phyloP scores from a whole-genome alignment of 2,329 filamentous ascomycete species.

The Xylaria sp. region DNA sequence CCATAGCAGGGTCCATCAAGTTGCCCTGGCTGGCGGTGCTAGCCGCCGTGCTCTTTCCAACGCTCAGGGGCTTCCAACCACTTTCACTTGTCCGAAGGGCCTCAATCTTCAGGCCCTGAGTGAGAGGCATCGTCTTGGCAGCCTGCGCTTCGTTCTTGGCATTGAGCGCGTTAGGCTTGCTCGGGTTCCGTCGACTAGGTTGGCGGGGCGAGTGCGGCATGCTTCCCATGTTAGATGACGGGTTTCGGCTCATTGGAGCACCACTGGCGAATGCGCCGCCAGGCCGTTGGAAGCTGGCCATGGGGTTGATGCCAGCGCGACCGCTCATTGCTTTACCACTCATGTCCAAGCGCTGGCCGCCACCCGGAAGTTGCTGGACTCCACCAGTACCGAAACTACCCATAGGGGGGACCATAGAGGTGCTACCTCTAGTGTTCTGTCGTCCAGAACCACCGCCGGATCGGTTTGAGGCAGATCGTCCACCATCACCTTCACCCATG shows the following conservation, averaged over 20 bases:
- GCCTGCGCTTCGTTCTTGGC: slow-evolving; percentile 60
- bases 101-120: slow-evolving; percentile 74
- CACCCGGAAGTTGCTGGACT: slow-evolving; percentile 52
- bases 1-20: slow-evolving; percentile 81
- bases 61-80: slow-evolving; percentile 85
- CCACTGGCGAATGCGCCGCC: slow-evolving; percentile 60
- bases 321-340: slow-evolving; percentile 47
- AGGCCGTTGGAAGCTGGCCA: slow-evolving; percentile 56
- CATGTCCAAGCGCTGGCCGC: slow-evolving; percentile 67
- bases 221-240: slow-evolving; percentile 52
- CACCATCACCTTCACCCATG: slow-evolving; percentile 70
- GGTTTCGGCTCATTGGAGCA: slow-evolving; percentile 59
- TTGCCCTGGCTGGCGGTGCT: slow-evolving; percentile 40
- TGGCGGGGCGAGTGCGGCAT: slow-evolving; percentile 68
- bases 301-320: slow-evolving; percentile 44
- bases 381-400: slow-evolving; percentile 58
- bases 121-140: slow-evolving; percentile 88
- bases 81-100: slow-evolving; percentile 64
- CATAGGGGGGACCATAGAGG: slow-evolving; percentile 56
- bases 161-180: slow-evolving; percentile 55
- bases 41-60: slow-evolving; percentile 44
- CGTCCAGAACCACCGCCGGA: slow-evolving; percentile 48
- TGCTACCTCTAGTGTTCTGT: slow-evolving; percentile 48
- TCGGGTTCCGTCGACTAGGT: slow-evolving; percentile 58
- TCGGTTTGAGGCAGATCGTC: slow-evolving; percentile 58